Conservation (phyloP, 1,284 basidiomycete genomes). For the Malassezia sp. region DNA sequence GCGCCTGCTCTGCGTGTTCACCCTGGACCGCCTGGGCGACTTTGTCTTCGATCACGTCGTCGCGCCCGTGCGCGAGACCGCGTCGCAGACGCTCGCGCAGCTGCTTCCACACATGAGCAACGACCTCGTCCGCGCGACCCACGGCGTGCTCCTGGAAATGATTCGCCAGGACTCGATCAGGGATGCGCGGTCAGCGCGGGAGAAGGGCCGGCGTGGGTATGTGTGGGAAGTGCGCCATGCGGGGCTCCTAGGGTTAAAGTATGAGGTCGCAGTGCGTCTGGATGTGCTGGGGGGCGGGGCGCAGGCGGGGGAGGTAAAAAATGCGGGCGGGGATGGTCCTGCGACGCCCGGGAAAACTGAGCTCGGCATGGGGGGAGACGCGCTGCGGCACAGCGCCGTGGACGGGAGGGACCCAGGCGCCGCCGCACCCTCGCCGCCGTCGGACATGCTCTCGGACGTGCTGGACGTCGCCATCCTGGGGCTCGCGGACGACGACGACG, state of each 20-base stretch:
- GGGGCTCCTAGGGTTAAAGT: conserved; percentile 88
- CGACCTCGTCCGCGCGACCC: conserved; percentile 65
- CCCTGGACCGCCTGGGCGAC: conserved; percentile 94
- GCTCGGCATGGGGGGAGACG: neutral
- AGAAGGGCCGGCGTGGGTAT: conserved; percentile 51
- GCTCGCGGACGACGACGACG: conserved; percentile 81
- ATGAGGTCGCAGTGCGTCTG: conserved; percentile 82
- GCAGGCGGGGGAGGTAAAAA: too few relatives aligned
- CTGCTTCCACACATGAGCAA: conserved; percentile 71
- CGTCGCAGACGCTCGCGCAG: conserved; percentile 83
- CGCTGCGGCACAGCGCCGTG: neutral
- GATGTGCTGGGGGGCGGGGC: conserved; percentile 56
- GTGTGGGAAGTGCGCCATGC: conserved; percentile 97
- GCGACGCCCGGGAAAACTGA: neutral
- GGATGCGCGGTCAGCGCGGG: neutral
- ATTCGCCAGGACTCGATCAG: conserved; percentile 64
- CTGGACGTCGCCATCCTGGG: conserved; percentile 50
- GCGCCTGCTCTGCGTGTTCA: conserved; percentile 76
- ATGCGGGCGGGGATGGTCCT: neutral
- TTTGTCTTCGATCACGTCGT: conserved; percentile 95
- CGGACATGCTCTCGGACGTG: conserved; percentile 28
- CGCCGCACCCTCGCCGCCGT: conserved; percentile 10
- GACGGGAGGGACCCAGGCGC: neutral
- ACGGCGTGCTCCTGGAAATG: conserved; percentile 78
- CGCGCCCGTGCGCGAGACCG: conserved; percentile 91